Conservation (phyloP, 768 basidiomycete genomes). For the Tylopilus rubrobrunneus region DNA sequence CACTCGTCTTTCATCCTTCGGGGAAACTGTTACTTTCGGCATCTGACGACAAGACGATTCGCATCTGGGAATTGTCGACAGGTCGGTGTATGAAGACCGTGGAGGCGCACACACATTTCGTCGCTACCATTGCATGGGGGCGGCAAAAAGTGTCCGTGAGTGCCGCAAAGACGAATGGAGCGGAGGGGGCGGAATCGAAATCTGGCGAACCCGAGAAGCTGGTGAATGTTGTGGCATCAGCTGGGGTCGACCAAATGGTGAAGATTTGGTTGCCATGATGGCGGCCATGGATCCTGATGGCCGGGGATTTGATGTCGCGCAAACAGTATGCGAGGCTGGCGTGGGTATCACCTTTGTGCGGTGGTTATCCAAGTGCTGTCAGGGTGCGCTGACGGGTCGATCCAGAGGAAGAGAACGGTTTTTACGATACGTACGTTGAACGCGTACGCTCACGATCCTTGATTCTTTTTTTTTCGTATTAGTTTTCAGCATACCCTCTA, state of each 20-base stretch:
- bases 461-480: slow-evolving; percentile 14
- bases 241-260: slow-evolving; percentile 63
- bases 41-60: slow-evolving; percentile 88
- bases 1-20: slow-evolving; percentile 83
- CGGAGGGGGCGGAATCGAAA: slow-evolving; percentile 31
- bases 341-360: slow-evolving; percentile 14
- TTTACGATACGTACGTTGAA: slow-evolving; percentile 24
- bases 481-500: slow-evolving; percentile 32
- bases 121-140: slow-evolving; percentile 81
- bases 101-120: slow-evolving; percentile 84
- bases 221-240: slow-evolving; percentile 67
- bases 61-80: slow-evolving; percentile 84
- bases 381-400: slow-evolving; percentile 6
- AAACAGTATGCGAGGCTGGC: slow-evolving; percentile 9
- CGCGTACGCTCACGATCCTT: slow-evolving; percentile 32
- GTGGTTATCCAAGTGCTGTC: background rate
- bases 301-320: slow-evolving; percentile 4
- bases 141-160: slow-evolving; percentile 46
- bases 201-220: slow-evolving; percentile 47
- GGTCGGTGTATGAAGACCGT: slow-evolving; percentile 85
- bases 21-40: slow-evolving; percentile 90
- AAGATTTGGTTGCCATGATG: slow-evolving; percentile 63
- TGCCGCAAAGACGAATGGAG: slow-evolving; percentile 36
- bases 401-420: slow-evolving; percentile 14
- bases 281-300: background rate